These are phyloP conservation scores for Cyclotella cryptica DNA, from an alignment of 108 stramenopile genomes.

Conservation along the genomic window DNA sequence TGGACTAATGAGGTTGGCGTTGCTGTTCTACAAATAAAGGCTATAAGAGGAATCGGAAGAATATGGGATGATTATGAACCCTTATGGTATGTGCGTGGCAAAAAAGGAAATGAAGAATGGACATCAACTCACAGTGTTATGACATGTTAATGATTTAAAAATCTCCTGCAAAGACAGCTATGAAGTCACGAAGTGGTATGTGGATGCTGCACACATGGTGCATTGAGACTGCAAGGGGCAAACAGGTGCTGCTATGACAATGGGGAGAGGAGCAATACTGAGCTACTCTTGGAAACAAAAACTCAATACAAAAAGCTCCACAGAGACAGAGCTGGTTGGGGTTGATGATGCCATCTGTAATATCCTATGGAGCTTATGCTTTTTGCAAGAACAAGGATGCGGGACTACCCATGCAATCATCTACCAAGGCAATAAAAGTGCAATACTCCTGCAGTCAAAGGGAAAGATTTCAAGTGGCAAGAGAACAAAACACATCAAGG, in stretches of 20 bases:
- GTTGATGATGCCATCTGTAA: too few species aligned
- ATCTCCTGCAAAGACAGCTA: constrained; percentile 35
- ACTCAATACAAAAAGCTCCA: constrained; percentile 8
- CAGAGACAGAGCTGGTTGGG: background rate
- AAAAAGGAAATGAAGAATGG: constrained; percentile 42
- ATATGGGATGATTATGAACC: constrained; percentile 57
- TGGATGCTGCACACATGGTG: constrained; percentile 4
- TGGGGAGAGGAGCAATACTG: background rate
- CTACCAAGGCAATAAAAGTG: too few species aligned
- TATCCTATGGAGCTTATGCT: too few species aligned
- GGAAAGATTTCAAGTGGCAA: too few species aligned
- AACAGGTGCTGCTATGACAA: constrained; percentile 9
- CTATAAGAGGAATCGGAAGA: constrained; percentile 18
- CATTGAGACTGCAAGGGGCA: constrained; percentile 17
- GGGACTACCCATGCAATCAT: too few species aligned
- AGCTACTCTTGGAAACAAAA: constrained; percentile 15
- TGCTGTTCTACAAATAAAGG: constrained; percentile 22
- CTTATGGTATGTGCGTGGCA: constrained; percentile 65
- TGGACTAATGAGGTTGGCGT: constrained; percentile 13
- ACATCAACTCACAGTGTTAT: constrained; percentile 1
- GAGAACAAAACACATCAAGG: too few species aligned
- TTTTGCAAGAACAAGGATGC: too few species aligned
- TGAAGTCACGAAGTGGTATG: constrained; percentile 24
- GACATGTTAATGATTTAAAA: constrained; percentile 24
- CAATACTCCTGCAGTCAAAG: too few species aligned